Evolutionary conservation across 371 early-diverging fungal species (phyloP).

Genomic region (Mycotypha africana): DNA sequence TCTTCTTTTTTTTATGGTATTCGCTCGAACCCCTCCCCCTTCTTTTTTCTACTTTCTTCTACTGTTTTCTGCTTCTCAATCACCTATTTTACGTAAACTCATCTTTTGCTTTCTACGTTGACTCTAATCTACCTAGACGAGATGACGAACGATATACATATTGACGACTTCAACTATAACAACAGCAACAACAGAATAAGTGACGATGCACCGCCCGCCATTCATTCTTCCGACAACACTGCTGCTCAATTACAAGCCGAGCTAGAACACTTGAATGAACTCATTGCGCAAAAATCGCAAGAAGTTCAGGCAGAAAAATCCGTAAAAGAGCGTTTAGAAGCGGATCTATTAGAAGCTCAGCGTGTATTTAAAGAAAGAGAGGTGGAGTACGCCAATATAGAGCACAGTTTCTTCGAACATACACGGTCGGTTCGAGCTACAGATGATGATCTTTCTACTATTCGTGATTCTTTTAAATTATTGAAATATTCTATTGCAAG

Average conservation of each 20-base stretch:
- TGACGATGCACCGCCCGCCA: no score
- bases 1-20: no score
- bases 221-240: not conserved
- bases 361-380: constrained; percentile 35
- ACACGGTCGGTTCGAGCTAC: constrained; percentile 55
- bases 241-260: constrained; percentile 24
- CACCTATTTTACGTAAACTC: not conserved
- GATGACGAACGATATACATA: no score
- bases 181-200: constrained; percentile 1
- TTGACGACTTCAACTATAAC: not conserved
- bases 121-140: no score
- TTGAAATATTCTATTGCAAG: constrained; percentile 52
- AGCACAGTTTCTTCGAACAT: constrained; percentile 52
- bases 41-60: not conserved
- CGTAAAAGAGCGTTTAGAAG: constrained; percentile 25
- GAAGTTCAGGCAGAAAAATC: constrained; percentile 30
- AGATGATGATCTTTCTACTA: constrained; percentile 59
- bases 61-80: not conserved
- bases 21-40: no score
- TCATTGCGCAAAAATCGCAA: constrained; percentile 19
- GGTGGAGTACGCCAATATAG: constrained; percentile 39
- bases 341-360: constrained; percentile 27
- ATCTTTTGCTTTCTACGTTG: no score
- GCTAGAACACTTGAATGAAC: constrained; percentile 30
- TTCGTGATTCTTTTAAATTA: constrained; percentile 50